These are phyloP conservation scores for Nakaseomyces sp. DNA, from an alignment of 1,139 yeast genomes.

Conservation along the genomic window DNA sequence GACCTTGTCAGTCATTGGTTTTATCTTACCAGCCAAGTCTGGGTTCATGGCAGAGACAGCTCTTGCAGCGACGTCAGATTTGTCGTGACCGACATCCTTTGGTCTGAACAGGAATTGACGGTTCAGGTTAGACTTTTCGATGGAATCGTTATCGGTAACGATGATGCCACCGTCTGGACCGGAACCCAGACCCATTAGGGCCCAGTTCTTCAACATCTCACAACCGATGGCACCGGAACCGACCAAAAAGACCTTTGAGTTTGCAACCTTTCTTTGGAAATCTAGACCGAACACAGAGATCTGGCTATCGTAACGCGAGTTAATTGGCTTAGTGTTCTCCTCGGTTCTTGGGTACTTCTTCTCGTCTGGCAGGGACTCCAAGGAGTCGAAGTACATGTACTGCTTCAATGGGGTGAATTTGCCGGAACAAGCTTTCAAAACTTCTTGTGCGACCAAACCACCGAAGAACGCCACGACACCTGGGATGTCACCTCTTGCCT, in stretches of 20 bases:
- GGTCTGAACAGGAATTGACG: conserved; percentile 94
- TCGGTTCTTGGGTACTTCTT: conserved; percentile 53
- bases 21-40: conserved; percentile 67
- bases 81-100: conserved; percentile 84
- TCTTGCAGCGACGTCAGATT: conserved; percentile 81
- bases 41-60: conserved; percentile 86
- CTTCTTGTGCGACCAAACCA: conserved; percentile 95
- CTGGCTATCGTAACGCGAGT: conserved; percentile 83
- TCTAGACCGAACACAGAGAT: conserved; percentile 86
- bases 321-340: conserved; percentile 64
- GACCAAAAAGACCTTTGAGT: conserved; percentile 77
- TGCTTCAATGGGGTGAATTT: conserved; percentile 88
- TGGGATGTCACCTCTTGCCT: conserved; percentile 87
- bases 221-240: conserved; percentile 99
- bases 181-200: conserved; percentile 88
- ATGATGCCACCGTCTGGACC: conserved; percentile 80
- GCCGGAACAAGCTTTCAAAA: conserved; percentile 87
- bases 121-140: conserved; percentile 90
- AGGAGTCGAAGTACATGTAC: conserved; percentile 85
- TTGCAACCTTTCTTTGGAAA: conserved; percentile 64
- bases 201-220: conserved; percentile 98
- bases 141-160: conserved; percentile 90
- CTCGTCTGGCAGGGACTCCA: conserved; percentile 73
- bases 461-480: conserved; percentile 87
- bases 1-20: conserved; percentile 73